Evolutionary conservation across 768 basidiomycete genomes (phyloP).

Genomic region (Tulasnella sp.): DNA sequence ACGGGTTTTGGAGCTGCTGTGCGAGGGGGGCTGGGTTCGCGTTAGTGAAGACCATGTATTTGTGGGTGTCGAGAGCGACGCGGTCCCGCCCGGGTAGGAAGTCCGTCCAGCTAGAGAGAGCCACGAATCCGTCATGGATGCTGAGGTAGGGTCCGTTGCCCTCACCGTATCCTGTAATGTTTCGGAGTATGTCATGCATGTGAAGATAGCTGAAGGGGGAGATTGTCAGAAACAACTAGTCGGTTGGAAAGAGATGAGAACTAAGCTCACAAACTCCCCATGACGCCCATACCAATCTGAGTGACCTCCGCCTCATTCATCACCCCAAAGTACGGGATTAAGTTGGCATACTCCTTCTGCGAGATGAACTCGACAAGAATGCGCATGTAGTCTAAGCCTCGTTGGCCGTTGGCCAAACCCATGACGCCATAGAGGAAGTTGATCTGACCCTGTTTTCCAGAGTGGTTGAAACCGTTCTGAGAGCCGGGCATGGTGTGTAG

Average conservation of each 20-base stretch:
- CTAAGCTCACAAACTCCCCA: constrained; percentile 25
- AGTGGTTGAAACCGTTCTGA: constrained; percentile 97
- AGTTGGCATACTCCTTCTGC: constrained; percentile 44
- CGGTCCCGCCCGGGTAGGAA: constrained; percentile 76
- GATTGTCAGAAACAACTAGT: neutral
- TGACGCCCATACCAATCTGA: constrained; percentile 24
- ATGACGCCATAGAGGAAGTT: constrained; percentile 80
- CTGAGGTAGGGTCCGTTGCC: constrained; percentile 79
- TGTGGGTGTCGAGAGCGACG: constrained; percentile 69
- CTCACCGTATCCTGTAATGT: constrained; percentile 63
- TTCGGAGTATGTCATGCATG: constrained; percentile 71
- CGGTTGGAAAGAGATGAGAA: neutral
- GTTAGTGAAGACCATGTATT: constrained; percentile 62
- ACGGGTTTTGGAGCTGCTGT: constrained; percentile 48
- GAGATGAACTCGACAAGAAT: constrained; percentile 79
- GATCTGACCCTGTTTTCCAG: constrained; percentile 64
- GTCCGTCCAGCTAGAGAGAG: constrained; percentile 50
- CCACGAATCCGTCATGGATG: constrained; percentile 78
- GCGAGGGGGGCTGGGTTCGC: constrained; percentile 55
- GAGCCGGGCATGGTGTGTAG: constrained; percentile 36
- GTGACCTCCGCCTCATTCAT: constrained; percentile 62
- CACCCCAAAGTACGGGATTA: constrained; percentile 76
- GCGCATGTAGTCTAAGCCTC: constrained; percentile 78
- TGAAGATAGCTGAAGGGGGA: constrained; percentile 54
- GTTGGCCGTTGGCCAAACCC: constrained; percentile 90